Evolutionary conservation across 768 basidiomycete species (phyloP).

Genomic region (Xerocomellus chrysenteron): DNA sequence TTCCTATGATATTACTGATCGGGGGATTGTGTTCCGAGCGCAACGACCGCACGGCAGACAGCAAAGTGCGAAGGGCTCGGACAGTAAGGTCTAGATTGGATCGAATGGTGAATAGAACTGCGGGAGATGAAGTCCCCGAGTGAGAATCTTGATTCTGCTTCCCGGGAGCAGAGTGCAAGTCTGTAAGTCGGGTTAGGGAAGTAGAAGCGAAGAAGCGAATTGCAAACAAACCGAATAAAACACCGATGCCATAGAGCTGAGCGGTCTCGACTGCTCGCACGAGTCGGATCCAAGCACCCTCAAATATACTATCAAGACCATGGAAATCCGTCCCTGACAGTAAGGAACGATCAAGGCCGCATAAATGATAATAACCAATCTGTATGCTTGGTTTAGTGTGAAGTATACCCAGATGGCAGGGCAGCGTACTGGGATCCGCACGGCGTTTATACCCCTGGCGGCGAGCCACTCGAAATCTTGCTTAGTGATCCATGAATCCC

Average conservation of each 20-base stretch:
- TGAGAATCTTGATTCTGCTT: constrained; percentile 73
- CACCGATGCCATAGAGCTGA: constrained; percentile 58
- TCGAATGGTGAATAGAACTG: constrained; percentile 48
- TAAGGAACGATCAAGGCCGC: constrained; percentile 55
- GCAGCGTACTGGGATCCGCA: constrained; percentile 60
- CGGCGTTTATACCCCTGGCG: constrained; percentile 54
- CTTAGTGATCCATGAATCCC: constrained; percentile 55
- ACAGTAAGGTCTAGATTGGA: constrained; percentile 48
- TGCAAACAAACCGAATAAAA: constrained; percentile 61
- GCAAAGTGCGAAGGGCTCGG: constrained; percentile 46
- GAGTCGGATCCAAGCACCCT: constrained; percentile 69
- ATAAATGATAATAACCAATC: constrained; percentile 76
- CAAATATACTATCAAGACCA: constrained; percentile 46
- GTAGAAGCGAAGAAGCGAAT: neutral
- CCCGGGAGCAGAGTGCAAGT: constrained; percentile 73
- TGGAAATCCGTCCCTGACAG: constrained; percentile 67
- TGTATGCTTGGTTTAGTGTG: constrained; percentile 25
- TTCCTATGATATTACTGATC: constrained; percentile 49
- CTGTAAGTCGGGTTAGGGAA: constrained; percentile 38
- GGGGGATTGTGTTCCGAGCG: constrained; percentile 44
- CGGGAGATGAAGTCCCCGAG: constrained; percentile 53
- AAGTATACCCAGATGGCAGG: constrained; percentile 25
- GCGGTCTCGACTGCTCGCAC: constrained; percentile 60
- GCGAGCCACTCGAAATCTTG: constrained; percentile 57
- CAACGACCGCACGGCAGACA: constrained; percentile 41